Percentiles rank a stretch among this genome's conserved stretches.
Evolutionary conservation across 768 basidiomycete genomes (phyloP).

Genomic region (Calocera viscosa): DNA sequence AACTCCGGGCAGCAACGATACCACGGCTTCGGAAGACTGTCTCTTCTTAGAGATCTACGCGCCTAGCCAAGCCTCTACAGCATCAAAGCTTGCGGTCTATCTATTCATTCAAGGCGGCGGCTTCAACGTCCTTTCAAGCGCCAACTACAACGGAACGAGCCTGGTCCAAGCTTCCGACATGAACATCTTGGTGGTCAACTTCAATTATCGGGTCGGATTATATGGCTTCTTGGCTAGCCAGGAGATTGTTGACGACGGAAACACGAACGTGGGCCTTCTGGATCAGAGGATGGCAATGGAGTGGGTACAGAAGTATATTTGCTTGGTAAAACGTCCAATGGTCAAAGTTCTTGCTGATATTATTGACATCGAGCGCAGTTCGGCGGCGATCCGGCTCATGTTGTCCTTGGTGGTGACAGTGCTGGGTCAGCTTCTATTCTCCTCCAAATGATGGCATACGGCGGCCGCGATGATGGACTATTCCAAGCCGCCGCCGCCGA

Average conservation of each 20-base stretch:
- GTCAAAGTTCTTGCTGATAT: not conserved
- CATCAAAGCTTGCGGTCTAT: constrained; percentile 16
- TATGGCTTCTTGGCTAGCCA: not conserved
- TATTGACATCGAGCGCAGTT: constrained; percentile 8
- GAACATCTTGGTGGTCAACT: constrained; percentile 15
- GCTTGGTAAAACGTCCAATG: not conserved
- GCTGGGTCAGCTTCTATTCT: constrained; percentile 16
- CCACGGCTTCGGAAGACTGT: constrained; percentile 13
- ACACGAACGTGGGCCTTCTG: not conserved
- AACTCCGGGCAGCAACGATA: not conserved
- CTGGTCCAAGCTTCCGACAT: constrained; percentile 12
- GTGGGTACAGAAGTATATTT: not conserved
- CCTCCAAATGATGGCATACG: constrained; percentile 14
- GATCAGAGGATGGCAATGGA: not conserved
- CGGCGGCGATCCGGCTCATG: constrained; percentile 16
- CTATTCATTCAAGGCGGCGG: constrained; percentile 18
- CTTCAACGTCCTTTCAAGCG: constrained; percentile 8
- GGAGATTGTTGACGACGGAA: not conserved
- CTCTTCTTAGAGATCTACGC: constrained; percentile 16
- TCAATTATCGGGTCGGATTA: constrained; percentile 17
- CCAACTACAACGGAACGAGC: constrained; percentile 15
- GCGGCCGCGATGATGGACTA: constrained; percentile 11
- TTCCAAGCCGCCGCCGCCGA: constrained; percentile 8
- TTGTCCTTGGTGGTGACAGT: constrained; percentile 14
- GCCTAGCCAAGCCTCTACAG: constrained; percentile 11